Conservation (phyloP, 345 rosid genomes). For the Streptanthus diversifolius region DNA sequence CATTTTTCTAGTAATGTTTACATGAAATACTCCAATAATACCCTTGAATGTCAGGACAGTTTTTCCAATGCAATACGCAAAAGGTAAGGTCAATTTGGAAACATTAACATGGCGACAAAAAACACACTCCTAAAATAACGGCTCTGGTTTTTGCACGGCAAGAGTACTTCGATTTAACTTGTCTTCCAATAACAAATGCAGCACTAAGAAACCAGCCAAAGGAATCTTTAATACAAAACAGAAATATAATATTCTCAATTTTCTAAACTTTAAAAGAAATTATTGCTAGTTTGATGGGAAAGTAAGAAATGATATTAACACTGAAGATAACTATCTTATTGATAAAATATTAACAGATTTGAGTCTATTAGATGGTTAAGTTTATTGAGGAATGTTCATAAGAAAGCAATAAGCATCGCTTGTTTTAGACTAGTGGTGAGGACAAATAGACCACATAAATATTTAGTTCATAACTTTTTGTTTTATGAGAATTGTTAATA, state of each 20-base stretch:
- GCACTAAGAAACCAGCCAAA: conserved; percentile 20
- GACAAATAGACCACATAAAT: background rate
- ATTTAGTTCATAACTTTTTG: background rate
- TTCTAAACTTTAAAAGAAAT: background rate
- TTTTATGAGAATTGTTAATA: background rate
- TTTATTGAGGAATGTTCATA: background rate
- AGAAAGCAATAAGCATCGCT: background rate
- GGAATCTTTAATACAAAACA: conserved; percentile 22
- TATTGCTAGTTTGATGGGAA: background rate
- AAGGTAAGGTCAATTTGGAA: background rate
- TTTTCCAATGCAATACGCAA: background rate
- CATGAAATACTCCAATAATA: background rate
- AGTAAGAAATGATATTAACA: background rate
- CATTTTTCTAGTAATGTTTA: background rate
- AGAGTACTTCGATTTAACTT: conserved; percentile 32
- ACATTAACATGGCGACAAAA: conserved; percentile 7
- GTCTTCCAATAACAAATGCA: conserved; percentile 31
- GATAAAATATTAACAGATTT: background rate
- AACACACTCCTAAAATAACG: conserved; percentile 27
- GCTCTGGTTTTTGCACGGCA: conserved; percentile 32
- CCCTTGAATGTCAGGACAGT: background rate
- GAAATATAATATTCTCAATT: background rate
- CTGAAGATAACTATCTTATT: background rate
- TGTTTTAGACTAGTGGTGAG: background rate
- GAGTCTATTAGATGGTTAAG: background rate